phyloP scores from a whole-genome alignment of 1,284 basidiomycete genomes.

The Moniliophthora roreri region DNA sequence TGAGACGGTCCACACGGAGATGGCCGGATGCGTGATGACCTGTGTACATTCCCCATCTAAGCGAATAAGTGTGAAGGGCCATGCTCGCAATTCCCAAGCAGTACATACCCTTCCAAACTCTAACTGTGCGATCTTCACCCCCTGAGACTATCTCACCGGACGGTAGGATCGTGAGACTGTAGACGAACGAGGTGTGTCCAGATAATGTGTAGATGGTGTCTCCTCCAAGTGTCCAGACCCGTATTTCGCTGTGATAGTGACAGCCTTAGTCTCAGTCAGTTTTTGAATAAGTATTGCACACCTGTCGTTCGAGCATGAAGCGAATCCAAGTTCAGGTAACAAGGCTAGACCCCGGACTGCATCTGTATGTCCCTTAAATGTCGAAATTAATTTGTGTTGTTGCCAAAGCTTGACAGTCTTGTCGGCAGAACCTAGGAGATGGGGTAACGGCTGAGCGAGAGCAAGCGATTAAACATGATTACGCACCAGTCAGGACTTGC shows the following conservation, averaged over 20 bases:
- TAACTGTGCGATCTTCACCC: constrained; percentile 82
- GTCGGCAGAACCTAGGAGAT: constrained; percentile 84
- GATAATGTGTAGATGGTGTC: constrained; percentile 77
- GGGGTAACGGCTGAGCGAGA: constrained; percentile 8
- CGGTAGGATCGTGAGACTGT: constrained; percentile 83
- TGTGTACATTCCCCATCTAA: constrained; percentile 72
- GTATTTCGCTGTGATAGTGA: constrained; percentile 65
- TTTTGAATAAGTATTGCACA: constrained; percentile 32
- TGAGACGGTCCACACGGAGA: constrained; percentile 92
- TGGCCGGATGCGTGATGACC: constrained; percentile 88
- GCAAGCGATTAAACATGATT: too few species aligned
- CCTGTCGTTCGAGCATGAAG: constrained; percentile 95
- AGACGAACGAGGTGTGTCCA: constrained; percentile 97
- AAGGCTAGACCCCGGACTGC: constrained; percentile 86
- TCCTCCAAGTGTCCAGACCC: constrained; percentile 87
- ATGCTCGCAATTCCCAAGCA: constrained; percentile 1
- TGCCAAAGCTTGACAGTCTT: constrained; percentile 91
- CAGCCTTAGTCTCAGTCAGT: constrained; percentile 1
- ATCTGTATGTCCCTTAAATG: constrained; percentile 86
- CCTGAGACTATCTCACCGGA: constrained; percentile 73
- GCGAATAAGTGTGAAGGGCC: not conserved
- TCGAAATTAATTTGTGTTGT: constrained; percentile 70
- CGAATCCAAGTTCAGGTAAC: constrained; percentile 86
- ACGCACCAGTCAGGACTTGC: constrained; percentile 78
- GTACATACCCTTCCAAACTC: constrained; percentile 71